phyloP scores from a whole-genome alignment of 768 basidiomycete genomes.

The Punctularia strigosozonata region DNA sequence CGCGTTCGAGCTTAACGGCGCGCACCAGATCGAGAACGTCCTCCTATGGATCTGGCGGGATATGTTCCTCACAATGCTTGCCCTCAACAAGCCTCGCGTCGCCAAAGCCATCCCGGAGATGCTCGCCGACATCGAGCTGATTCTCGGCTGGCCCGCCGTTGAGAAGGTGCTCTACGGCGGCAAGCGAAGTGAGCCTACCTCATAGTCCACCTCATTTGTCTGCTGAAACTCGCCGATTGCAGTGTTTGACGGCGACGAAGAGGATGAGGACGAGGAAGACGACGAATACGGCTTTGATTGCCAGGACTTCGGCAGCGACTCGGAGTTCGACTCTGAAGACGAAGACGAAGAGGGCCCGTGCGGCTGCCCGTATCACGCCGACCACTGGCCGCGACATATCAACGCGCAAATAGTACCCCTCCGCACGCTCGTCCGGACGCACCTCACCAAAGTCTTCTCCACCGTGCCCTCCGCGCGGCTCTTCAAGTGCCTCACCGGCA shows the following conservation, averaged over 20 bases:
- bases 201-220: not conserved
- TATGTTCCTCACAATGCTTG: conserved; percentile 45
- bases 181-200: conserved; percentile 21
- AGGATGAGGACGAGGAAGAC: conserved; percentile 19
- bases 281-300: not conserved
- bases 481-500: conserved; percentile 28
- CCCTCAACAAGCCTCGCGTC: conserved; percentile 19
- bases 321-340: conserved; percentile 8
- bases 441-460: conserved; percentile 37
- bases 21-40: conserved; percentile 30
- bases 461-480: conserved; percentile 34
- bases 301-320: conserved; percentile 8
- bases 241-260: conserved; percentile 15
- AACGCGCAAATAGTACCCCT: conserved; percentile 28
- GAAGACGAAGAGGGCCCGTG: conserved; percentile 14
- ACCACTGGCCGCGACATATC: conserved; percentile 39
- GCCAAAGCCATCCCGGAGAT: conserved; percentile 32
- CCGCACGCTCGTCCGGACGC: conserved; percentile 30
- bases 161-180: conserved; percentile 48
- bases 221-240: not conserved
- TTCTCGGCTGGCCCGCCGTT: conserved; percentile 38
- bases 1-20: conserved; percentile 35
- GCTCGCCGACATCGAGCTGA: conserved; percentile 44
- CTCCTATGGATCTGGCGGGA: conserved; percentile 64
- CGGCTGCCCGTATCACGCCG: conserved; percentile 25